Evolutionary conservation across 768 basidiomycete species (phyloP), one percentile per base, ranked within the genome.

Genomic region (Tylopilus subfusipes): DNA sequence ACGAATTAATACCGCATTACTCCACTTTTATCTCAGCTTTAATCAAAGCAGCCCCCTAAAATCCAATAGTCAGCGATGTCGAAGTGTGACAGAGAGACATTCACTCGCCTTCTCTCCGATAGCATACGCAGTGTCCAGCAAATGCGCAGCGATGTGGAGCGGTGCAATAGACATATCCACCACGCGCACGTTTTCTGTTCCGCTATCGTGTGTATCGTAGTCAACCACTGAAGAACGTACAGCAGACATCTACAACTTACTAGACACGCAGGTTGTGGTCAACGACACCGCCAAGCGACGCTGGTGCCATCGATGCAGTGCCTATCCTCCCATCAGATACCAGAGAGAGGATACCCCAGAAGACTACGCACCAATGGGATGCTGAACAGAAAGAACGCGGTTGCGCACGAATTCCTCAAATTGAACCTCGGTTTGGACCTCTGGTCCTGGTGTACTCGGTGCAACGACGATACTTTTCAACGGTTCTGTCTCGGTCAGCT

Each of bases 381-480:
- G 57, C 11, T 55, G 39, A 4, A 42, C 6, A 4, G 57, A 44
- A 6, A 1, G 1, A 31, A 60, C 34, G 4, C 8, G 4, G 7
- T 27, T 22, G 34, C 53, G 47, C 7, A 63, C 57, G 31, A 31
- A 63, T 0, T 24, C 39, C 29, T 62, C 61, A 11, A 62, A 60
- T 18, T 61, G 53, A 1, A 38, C 59, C 14, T 60, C 39, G 1
- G 59, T 61, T 42, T 61, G 36, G 19, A 62, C 57, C 16, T 63
- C 62, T 40, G 57, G 61, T 13, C 62, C 62, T 24, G 61, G 61
- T 11, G 53, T 61, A 14, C 61, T 63, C 7, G 61, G 61, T 13
- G 36, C n/a, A 24, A 60, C 51, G n/a, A 62, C 59, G 8, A 60
- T 42, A 24, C 51, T 46, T 45, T 48, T 61, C 14, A 60, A 54